Conservation (phyloP, 768 basidiomycete species). For the Rubroboletus satanas region DNA sequence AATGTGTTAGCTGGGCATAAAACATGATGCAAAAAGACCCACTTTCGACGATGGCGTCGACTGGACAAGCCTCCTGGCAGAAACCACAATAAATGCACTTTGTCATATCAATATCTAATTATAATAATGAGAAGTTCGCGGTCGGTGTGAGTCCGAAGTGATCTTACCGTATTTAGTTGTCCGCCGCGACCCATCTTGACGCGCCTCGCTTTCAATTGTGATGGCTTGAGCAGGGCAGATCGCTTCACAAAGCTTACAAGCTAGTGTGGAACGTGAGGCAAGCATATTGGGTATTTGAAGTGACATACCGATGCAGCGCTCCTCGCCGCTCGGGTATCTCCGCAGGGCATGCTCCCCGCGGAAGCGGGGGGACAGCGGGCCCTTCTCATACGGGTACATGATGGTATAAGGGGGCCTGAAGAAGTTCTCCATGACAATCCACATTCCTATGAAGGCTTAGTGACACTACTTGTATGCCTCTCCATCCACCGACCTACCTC, state of each 20-base stretch:
- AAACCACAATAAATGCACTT: conserved; percentile 99
- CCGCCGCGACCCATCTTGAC: conserved; percentile 90
- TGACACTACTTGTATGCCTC: neutral
- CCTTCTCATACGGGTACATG: conserved; percentile 98
- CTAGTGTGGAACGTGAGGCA: conserved; percentile 38
- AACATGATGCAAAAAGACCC: conserved; percentile 32
- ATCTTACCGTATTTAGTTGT: conserved; percentile 92
- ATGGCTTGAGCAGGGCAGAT: conserved; percentile 99
- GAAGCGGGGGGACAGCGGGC: conserved; percentile 95
- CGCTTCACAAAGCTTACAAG: conserved; percentile 98
- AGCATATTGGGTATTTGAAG: neutral
- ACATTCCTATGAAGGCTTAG: conserved; percentile 69
- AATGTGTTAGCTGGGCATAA: conserved; percentile 1
- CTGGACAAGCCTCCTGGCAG: conserved; percentile 99
- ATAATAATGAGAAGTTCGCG: neutral
- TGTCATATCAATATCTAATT: conserved; percentile 96
- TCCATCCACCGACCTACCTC: conserved; percentile 57
- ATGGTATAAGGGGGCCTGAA: conserved; percentile 97
- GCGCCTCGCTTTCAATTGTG: conserved; percentile 97
- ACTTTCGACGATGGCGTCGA: conserved; percentile 99
- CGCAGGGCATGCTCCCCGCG: conserved; percentile 97
- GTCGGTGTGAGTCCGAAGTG: neutral
- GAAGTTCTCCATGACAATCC: conserved; percentile 90
- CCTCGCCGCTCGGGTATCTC: conserved; percentile 95
- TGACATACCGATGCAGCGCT: conserved; percentile 91